Evolutionary conservation across 352 stramenopile genomes (phyloP).

Genomic region (Pythium rishiriense): DNA sequence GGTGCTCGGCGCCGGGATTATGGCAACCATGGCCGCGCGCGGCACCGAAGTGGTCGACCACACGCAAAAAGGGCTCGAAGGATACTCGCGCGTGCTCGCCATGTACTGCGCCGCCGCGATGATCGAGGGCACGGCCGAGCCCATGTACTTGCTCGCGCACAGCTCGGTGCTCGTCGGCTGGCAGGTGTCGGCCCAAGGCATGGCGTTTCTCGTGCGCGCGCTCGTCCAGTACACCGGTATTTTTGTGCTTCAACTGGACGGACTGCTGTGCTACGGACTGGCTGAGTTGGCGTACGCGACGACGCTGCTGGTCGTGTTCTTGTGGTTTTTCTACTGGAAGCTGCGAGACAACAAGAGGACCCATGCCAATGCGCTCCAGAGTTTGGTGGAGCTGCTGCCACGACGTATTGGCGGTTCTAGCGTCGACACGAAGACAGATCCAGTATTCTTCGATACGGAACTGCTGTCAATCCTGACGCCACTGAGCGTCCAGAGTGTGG

Average conservation of each 20-base stretch:
- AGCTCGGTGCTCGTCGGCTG: slow-evolving; percentile 80
- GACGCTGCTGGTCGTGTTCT: slow-evolving; percentile 63
- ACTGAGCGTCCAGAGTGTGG: slow-evolving; percentile 91
- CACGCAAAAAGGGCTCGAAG: slow-evolving; percentile 23
- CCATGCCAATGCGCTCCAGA: slow-evolving; percentile 43
- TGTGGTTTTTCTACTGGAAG: slow-evolving; percentile 49
- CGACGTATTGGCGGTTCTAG: background rate
- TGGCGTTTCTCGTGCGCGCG: slow-evolving; percentile 70
- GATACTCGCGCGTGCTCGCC: slow-evolving; percentile 57
- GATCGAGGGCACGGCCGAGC: slow-evolving; percentile 78
- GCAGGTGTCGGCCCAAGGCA: slow-evolving; percentile 76
- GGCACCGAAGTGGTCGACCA: background rate
- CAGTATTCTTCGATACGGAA: slow-evolving; percentile 44
- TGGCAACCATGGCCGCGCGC: slow-evolving; percentile 26
- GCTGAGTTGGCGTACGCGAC: slow-evolving; percentile 75
- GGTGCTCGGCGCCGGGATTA: slow-evolving; percentile 39
- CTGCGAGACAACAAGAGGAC: slow-evolving; percentile 30
- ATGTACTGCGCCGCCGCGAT: slow-evolving; percentile 82
- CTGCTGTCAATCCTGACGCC: slow-evolving; percentile 63
- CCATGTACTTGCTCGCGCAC: slow-evolving; percentile 81
- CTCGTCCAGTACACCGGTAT: slow-evolving; percentile 72
- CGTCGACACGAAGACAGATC: background rate
- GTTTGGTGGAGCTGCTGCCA: slow-evolving; percentile 59
- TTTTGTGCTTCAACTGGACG: slow-evolving; percentile 52
- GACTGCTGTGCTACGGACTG: slow-evolving; percentile 70